Evolutionary conservation across 2,329 filamentous ascomycete genomes (phyloP).

Genomic region (Hypoxylon sp.): DNA sequence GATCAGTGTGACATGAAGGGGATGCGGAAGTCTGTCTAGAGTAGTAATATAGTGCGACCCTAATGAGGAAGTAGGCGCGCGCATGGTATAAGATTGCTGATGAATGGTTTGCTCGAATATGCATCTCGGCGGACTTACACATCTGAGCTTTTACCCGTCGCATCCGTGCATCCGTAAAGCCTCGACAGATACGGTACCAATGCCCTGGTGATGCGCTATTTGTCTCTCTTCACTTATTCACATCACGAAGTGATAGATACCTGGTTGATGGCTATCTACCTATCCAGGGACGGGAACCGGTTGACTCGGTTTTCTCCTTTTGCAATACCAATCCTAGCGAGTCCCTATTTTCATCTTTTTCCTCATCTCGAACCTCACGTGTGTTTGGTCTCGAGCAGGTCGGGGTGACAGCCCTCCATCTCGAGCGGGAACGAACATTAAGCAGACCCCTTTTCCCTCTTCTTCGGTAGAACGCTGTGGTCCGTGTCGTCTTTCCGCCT

Average conservation of each 20-base stretch:
- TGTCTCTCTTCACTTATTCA: conserved; percentile 13
- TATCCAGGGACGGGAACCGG: conserved; percentile 9
- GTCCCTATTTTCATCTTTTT: conserved; percentile 19
- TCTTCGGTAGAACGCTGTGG: conserved; percentile 20
- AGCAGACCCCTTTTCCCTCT: conserved; percentile 29
- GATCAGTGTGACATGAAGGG: neutral
- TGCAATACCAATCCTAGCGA: conserved; percentile 26
- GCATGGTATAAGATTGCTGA: neutral
- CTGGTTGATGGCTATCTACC: neutral
- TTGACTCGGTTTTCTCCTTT: conserved; percentile 16
- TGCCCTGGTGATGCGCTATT: too few relatives aligned
- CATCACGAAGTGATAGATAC: conserved; percentile 1
- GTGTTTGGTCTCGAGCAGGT: conserved; percentile 12
- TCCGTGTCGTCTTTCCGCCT: conserved; percentile 26
- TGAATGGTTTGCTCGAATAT: neutral
- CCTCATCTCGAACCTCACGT: conserved; percentile 32
- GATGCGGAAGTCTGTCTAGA: neutral
- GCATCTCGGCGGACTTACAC: neutral
- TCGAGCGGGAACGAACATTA: conserved; percentile 32
- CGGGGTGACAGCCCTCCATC: conserved; percentile 30
- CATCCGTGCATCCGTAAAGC: neutral
- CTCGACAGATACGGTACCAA: too few relatives aligned
- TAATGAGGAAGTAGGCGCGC: neutral
- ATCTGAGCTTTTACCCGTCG: neutral
- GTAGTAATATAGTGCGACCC: neutral